Evolutionary conservation across 345 rosid species (phyloP), one percentile per base, ranked within the genome.

Genomic region (Reutealis trisperma): DNA sequence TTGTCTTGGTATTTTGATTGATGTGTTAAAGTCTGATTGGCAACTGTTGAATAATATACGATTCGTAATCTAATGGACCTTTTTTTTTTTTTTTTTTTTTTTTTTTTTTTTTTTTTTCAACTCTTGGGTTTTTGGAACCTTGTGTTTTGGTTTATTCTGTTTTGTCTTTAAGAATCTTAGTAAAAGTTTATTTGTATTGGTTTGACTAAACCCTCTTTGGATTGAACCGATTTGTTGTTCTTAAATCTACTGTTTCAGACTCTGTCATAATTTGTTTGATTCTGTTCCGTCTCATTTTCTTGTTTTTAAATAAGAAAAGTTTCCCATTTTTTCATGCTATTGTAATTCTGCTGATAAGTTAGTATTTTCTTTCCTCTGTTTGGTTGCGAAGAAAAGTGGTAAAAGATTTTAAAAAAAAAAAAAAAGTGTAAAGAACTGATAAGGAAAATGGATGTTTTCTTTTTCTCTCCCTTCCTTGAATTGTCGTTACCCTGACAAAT

Each of bases 81-180:
- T 27, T 74, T 75, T 61, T 79, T 32, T 27, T 71, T n/a, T n/a
- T n/a, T n/a, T n/a, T n/a, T n/a, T n/a, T n/a, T n/a, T n/a, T n/a
- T n/a, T n/a, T n/a, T n/a, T n/a, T n/a, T n/a, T n/a, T n/a, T n/a
- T n/a, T n/a, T n/a, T n/a, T n/a, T n/a, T n/a, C n/a, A n/a, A n/a
- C 59, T 51, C 78, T 78, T 55, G 81, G 75, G 76, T 49, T 81
- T 89, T 90, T 92, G 96, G 97, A 87, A 70, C 71, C 78, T 78
- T 90, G 78, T 74, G 85, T 83, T 86, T 88, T 91, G 90, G 94
- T 77, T 88, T 86, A 78, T 88, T 89, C 88, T 81, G 79, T 61
- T 65, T 92, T 87, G 95, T 88, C 91, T 77, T 41, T 65, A 78
- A 84, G 91, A 89, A 85, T 88, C 90, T 81, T 32, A 74, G 85